Base-by-base conservation (phyloP, 441 rosid genomes). In the Gossypium schwendimanii region DNA sequence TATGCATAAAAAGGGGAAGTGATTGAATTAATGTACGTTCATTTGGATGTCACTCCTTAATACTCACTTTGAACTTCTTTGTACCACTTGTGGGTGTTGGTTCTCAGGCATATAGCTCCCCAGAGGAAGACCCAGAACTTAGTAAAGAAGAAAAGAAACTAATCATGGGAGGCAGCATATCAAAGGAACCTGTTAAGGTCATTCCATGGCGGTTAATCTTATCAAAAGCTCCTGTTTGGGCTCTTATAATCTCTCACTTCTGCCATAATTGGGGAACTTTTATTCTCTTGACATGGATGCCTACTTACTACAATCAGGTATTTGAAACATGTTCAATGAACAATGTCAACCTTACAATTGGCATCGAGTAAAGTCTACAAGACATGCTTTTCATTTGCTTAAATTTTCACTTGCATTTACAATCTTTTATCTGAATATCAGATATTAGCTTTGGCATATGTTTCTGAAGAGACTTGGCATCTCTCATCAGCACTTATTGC, bases 241-340 rank as follows among this genome's bases (percentile, higher is more conserved):
- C 99, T 75, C 94, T 94, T 69, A 92, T 92, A 59, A 77, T 92
- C 76, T 94, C 97, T 15, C 99, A 94, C 78, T 94, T 94, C 84
- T 94, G 98, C 81, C 99, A 94, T 77, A 94, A 94, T 57, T 94
- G 99, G 99, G 98, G 99, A 78, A 94, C 99, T 10, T 94, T 94
- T 80, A 94, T 94, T 79, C 89, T 94, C 64, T 78, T 92, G 75
- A 92, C 99, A 26, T 94, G 99, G 99, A 94, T 94, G 99, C 99
- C 99, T 28, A 94, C 99, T 41, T 94, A 94, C 83, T 94, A 94
- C 88, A 94, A 91, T 82, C 99, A 94, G 99, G 98, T 88, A 80
- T 69, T 69, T 11, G 17, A 10, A 31, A 18, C 18, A 31, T 31
- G 47, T 31, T 31, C 47, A 28, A 28, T 52, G 4, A 5, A 50